phyloP scores from a whole-genome alignment of 768 basidiomycete species.

The Fistulinella prunicolor region DNA sequence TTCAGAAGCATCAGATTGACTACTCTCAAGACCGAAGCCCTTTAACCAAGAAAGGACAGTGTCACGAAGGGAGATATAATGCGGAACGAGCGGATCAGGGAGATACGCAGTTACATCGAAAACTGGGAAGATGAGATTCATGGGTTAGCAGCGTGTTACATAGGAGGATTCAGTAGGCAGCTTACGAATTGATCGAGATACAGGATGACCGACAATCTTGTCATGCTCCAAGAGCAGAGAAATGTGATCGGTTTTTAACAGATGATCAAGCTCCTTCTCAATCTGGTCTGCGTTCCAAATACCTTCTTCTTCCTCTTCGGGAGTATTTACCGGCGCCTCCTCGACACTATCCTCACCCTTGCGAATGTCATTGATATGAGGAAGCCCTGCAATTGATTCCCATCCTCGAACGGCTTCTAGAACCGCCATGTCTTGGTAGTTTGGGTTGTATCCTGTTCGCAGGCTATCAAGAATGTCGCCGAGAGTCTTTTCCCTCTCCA shows the following conservation, averaged over 20 bases:
- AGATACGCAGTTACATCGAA: constrained; percentile 80
- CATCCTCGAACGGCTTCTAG: constrained; percentile 94
- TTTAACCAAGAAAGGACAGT: constrained; percentile 60
- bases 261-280: constrained; percentile 50
- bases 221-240: constrained; percentile 78
- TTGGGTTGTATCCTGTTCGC: constrained; percentile 89
- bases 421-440: constrained; percentile 99
- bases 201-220: constrained; percentile 52
- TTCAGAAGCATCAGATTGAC: constrained; percentile 36
- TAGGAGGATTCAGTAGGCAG: no score
- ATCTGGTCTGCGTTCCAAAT: constrained; percentile 60
- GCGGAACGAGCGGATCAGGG: constrained; percentile 74
- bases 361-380: constrained; percentile 67
- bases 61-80: constrained; percentile 67
- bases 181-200: constrained; percentile 56
- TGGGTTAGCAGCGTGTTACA: not conserved
- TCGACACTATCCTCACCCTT: constrained; percentile 43
- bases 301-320: constrained; percentile 51
- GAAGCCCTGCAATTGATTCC: constrained; percentile 69
- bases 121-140: constrained; percentile 51
- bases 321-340: constrained; percentile 22
- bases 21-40: constrained; percentile 56
- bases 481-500: constrained; percentile 73
- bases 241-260: constrained; percentile 67
- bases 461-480: constrained; percentile 82